Percentiles rank a stretch among this genome's conserved stretches.
These are phyloP conservation scores for Saccharomyces pastorianus DNA, from an alignment of 1,139 yeast genomes.

Conservation along the genomic window DNA sequence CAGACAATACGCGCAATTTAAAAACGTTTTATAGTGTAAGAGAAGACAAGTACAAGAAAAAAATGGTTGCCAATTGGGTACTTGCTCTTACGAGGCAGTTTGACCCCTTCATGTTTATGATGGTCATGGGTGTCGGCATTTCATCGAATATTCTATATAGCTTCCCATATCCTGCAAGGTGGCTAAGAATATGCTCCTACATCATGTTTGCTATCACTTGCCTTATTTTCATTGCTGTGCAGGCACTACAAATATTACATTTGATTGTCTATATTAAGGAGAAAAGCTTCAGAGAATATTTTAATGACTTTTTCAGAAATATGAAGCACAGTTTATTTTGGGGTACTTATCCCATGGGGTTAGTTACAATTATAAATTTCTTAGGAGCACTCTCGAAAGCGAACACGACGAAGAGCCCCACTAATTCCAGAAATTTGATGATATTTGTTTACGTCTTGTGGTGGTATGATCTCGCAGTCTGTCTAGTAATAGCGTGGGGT, in stretches of 20 bases:
- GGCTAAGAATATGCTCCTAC: conserved; percentile 54
- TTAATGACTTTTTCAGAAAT: conserved; percentile 25
- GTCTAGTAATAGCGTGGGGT: conserved; percentile 52
- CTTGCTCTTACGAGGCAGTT: conserved; percentile 23
- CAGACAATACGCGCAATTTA: not conserved
- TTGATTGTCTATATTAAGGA: conserved; percentile 9
- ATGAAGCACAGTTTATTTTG: conserved; percentile 49
- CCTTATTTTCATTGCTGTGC: conserved; percentile 39
- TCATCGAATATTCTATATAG: conserved; percentile 49
- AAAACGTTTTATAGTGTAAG: not conserved
- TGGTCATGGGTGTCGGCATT: conserved; percentile 83
- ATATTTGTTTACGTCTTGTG: conserved; percentile 50
- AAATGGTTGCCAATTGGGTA: not conserved
- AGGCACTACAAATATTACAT: conserved; percentile 26
- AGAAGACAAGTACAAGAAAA: not conserved
- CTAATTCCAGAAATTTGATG: conserved; percentile 29
- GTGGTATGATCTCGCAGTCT: conserved; percentile 54
- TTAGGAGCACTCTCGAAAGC: conserved; percentile 37
- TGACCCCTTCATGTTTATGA: conserved; percentile 57
- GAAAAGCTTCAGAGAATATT: conserved; percentile 12
- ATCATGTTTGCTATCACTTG: conserved; percentile 52
- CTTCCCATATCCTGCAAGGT: conserved; percentile 55
- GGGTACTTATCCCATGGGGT: conserved; percentile 79
- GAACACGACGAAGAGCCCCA: conserved; percentile 14
- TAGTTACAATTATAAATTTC: conserved; percentile 50